Conservation (phyloP, 2,329 filamentous ascomycete species). For the Emergomyces africanus region DNA sequence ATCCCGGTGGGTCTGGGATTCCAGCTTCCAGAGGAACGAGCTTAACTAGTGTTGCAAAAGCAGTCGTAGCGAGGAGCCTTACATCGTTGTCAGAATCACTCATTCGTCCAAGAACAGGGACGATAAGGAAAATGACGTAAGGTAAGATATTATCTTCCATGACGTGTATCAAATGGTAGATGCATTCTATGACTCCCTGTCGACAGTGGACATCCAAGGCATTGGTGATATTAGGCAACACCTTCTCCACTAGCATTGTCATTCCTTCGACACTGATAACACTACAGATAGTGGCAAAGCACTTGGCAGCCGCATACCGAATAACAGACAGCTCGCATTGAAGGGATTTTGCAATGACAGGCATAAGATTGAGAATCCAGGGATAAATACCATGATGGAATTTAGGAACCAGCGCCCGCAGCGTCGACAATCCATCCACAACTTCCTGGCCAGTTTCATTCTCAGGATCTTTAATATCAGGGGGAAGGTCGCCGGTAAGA, state of each 20-base stretch:
- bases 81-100: conserved; percentile 97
- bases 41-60: conserved; percentile 93
- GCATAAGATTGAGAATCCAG: conserved; percentile 73
- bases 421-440: conserved; percentile 83
- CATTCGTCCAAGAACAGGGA: conserved; percentile 93
- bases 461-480: conserved; percentile 59
- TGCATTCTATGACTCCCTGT: conserved; percentile 86
- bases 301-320: conserved; percentile 93
- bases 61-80: conserved; percentile 84
- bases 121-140: conserved; percentile 97
- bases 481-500: conserved; percentile 59
- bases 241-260: conserved; percentile 87
- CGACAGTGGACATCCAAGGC: conserved; percentile 76
- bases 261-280: conserved; percentile 91
- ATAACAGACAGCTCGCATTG: conserved; percentile 84
- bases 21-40: conserved; percentile 92
- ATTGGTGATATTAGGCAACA: conserved; percentile 84
- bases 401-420: conserved; percentile 87
- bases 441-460: conserved; percentile 76
- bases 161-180: conserved; percentile 94
- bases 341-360: conserved; percentile 73
- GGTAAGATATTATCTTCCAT: conserved; percentile 96
- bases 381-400: conserved; percentile 60
- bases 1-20: conserved; percentile 87
- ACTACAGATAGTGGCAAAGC: conserved; percentile 92